Percentiles rank a stretch among this genome's conserved stretches.
Conservation (phyloP, 768 basidiomycete genomes). For the Boletus eberwhitei region DNA sequence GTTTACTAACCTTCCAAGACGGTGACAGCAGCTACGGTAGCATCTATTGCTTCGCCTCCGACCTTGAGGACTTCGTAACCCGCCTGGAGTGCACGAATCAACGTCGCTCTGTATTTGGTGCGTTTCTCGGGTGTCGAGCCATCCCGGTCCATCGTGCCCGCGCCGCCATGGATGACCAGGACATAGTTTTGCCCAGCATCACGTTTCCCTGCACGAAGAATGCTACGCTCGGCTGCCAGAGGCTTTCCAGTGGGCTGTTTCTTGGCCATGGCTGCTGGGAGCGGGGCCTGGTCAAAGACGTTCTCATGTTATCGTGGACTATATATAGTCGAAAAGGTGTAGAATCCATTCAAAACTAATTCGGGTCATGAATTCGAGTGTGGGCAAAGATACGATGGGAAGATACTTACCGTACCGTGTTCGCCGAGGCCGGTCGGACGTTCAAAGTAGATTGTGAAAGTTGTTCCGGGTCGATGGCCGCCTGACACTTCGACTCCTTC, state of each 20-base stretch:
- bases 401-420: too few species aligned
- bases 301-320: not conserved
- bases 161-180: slow-evolving; percentile 79
- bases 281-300: not conserved
- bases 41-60: slow-evolving; percentile 83
- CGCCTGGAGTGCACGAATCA: slow-evolving; percentile 53
- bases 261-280: slow-evolving; percentile 7
- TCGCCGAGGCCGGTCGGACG: too few species aligned
- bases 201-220: slow-evolving; percentile 8
- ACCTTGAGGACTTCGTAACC: slow-evolving; percentile 60
- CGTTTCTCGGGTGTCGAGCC: slow-evolving; percentile 59
- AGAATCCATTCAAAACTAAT: not conserved
- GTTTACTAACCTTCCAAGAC: slow-evolving; percentile 59
- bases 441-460: too few species aligned
- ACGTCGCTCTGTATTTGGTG: slow-evolving; percentile 51
- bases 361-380: not conserved
- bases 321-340: not conserved
- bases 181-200: slow-evolving; percentile 27
- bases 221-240: not conserved
- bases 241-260: not conserved
- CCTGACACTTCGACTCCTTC: too few species aligned
- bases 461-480: too few species aligned
- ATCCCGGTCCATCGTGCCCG: slow-evolving; percentile 62
- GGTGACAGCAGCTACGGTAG: slow-evolving; percentile 70
- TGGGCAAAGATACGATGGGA: not conserved